Conservation (phyloP, 2,329 filamentous ascomycete genomes). For the Waltergamsia citrina region DNA sequence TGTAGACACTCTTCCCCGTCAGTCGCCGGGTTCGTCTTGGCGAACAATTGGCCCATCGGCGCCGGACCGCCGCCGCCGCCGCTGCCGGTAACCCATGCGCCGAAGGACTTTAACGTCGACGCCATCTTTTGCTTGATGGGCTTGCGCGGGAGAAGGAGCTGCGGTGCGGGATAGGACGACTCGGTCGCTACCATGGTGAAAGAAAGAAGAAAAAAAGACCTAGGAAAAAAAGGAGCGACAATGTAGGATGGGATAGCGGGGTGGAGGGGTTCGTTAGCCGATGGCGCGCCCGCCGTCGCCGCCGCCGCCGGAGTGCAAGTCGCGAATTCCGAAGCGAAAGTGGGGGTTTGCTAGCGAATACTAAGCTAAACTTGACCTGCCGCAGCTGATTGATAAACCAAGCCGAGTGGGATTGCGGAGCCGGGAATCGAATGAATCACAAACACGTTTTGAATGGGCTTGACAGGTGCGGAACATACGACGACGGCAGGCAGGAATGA, state of each 20-base stretch:
- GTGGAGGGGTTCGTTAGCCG: no score
- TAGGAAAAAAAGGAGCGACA: neutral
- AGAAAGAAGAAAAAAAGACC: neutral
- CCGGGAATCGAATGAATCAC: no score
- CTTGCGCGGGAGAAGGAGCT: conserved; percentile 13
- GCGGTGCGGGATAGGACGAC: conserved; percentile 1
- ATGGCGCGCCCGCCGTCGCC: neutral
- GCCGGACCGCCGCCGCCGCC: conserved; percentile 11
- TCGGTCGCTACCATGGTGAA: neutral
- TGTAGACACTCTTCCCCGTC: conserved; percentile 85
- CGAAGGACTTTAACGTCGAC: conserved; percentile 22
- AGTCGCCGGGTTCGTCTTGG: conserved; percentile 60
- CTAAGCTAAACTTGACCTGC: no score
- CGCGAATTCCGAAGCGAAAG: no score
- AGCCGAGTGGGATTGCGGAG: no score
- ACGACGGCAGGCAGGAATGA: no score
- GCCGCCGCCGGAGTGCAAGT: neutral
- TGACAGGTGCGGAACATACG: no score
- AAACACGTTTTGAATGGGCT: no score
- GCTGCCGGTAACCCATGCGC: conserved; percentile 19
- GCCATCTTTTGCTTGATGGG: conserved; percentile 31
- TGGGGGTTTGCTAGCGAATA: no score
- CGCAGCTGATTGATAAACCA: no score
- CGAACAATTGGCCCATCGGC: conserved; percentile 50
- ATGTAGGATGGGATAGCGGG: neutral